These are phyloP conservation scores for Phaeosphaeria sp. DNA, from an alignment of 2,329 filamentous ascomycete genomes.

Conservation along the genomic window DNA sequence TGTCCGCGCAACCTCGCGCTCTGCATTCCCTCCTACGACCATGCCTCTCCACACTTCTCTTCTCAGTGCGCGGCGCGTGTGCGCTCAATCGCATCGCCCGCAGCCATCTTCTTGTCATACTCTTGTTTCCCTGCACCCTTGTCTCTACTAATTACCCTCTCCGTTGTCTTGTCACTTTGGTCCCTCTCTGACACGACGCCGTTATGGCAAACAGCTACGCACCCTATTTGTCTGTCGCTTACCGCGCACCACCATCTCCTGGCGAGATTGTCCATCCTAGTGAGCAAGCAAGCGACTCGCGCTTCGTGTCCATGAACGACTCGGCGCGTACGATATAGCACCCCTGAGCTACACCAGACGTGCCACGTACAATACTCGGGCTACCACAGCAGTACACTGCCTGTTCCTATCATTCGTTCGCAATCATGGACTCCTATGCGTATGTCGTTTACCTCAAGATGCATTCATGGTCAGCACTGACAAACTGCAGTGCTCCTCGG, in stretches of 20 bases:
- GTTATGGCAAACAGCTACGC: slow-evolving; percentile 51
- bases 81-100: slow-evolving; percentile 41
- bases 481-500: slow-evolving; percentile 34
- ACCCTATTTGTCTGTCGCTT: slow-evolving; percentile 36
- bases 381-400: neutral
- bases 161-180: slow-evolving; percentile 39
- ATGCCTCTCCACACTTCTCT: slow-evolving; percentile 38
- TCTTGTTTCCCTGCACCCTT: slow-evolving; percentile 21
- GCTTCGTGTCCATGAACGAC: slow-evolving; percentile 25
- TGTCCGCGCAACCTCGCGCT: slow-evolving; percentile 39
- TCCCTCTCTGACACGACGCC: slow-evolving; percentile 49
- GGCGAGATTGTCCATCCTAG: slow-evolving; percentile 26
- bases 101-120: slow-evolving; percentile 36
- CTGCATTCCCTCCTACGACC: slow-evolving; percentile 35
- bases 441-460: slow-evolving; percentile 22
- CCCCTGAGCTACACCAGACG: slow-evolving; percentile 17
- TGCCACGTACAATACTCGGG: slow-evolving; percentile 1
- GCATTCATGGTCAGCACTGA: slow-evolving; percentile 18
- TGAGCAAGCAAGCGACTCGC: slow-evolving; percentile 15
- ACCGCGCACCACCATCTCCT: slow-evolving; percentile 29
- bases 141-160: slow-evolving; percentile 37
- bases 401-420: neutral
- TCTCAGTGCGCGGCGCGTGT: slow-evolving; percentile 37
- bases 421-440: slow-evolving; percentile 48
- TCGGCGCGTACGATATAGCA: slow-evolving; percentile 15